Evolutionary conservation across 1,139 yeast genomes (phyloP), one percentile per base, ranked within the genome.

Genomic region (Pichia kudriavzevii): DNA sequence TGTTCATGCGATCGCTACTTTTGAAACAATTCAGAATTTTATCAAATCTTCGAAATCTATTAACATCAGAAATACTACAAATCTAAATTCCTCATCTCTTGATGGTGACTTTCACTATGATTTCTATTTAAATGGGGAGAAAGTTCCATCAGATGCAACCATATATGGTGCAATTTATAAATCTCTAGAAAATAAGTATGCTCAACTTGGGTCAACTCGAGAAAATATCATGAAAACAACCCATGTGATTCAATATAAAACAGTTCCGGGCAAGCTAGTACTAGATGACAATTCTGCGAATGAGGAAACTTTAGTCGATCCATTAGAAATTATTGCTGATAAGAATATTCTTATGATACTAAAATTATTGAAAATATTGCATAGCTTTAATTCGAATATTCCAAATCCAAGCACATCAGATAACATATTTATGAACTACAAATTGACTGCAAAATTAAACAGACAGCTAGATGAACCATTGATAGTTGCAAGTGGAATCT

Each of bases 1-100:
- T 13, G 82, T 83, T n/a, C 95, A 87, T 54, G 94, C 94, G 0
- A 79, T 87, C 48, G 94, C 95, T 0, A 81, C 95, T 0, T 79
- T 85, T 52, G 72, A 70, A 40, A 74, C 88, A 1, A 67, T 88
- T 26, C 79, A 75, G 34, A 70, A 75, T 2, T 85, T 83, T 49
- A 59, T 79, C 42, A 72, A 59, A 30, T 61, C 59, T 33, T 37
- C 43, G 1, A 34, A 36, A 18, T 26, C 39, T 10, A 22, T 36
- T 4, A 34, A 30, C 26, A 12, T 40, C 5, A 25, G 22, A 21
- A 26, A 15, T 5, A 22, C 20, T 12, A 19, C 22, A 2, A 40
- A 37, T 12, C 11, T 39, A 8, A 54, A 72, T 31, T 31, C 37
- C 4, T 19, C 39, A 7, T 30, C 29, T n/a, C 24, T 44, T 9